Percentiles rank a stretch among this genome's conserved stretches.
Conservation (phyloP, 208 protist genomes). For the Wallacemonas sp. region DNA sequence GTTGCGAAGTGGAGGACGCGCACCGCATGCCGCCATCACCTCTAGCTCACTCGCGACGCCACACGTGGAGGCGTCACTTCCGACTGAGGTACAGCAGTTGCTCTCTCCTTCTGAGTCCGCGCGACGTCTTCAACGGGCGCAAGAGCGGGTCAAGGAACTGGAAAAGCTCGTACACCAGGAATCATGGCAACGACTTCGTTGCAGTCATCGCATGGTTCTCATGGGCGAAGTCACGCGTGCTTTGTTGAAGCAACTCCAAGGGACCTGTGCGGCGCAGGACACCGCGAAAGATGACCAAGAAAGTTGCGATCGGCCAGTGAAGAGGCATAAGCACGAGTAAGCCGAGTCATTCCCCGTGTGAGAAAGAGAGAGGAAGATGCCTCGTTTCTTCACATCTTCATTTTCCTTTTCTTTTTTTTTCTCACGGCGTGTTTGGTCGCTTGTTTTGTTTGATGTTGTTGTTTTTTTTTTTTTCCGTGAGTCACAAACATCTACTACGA, state of each 20-base stretch:
- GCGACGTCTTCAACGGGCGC: constrained; percentile 24
- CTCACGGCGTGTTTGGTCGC: too few relatives aligned
- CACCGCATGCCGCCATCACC: background rate
- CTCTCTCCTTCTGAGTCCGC: constrained; percentile 20
- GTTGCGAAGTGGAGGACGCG: background rate
- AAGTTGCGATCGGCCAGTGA: background rate
- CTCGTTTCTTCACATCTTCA: background rate
- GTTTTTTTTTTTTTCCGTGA: constrained; percentile 4
- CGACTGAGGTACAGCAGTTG: constrained; percentile 20
- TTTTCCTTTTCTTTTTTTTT: constrained; percentile 11
- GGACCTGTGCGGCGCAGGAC: background rate
- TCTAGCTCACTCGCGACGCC: background rate
- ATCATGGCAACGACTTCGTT: constrained; percentile 26
- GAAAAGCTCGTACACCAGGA: constrained; percentile 31
- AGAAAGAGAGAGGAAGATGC: too few relatives aligned
- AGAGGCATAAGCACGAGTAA: background rate
- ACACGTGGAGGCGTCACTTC: constrained; percentile 4
- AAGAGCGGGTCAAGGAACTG: constrained; percentile 38
- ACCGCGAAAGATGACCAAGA: background rate
- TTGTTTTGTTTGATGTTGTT: background rate
- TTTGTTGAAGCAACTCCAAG: constrained; percentile 16
- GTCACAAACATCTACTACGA: too few relatives aligned
- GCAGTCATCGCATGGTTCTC: constrained; percentile 51
- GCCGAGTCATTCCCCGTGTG: too few relatives aligned
- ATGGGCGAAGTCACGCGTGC: constrained; percentile 31